Conservation (phyloP, 164 flowering plant species). For the Piper betle region DNA sequence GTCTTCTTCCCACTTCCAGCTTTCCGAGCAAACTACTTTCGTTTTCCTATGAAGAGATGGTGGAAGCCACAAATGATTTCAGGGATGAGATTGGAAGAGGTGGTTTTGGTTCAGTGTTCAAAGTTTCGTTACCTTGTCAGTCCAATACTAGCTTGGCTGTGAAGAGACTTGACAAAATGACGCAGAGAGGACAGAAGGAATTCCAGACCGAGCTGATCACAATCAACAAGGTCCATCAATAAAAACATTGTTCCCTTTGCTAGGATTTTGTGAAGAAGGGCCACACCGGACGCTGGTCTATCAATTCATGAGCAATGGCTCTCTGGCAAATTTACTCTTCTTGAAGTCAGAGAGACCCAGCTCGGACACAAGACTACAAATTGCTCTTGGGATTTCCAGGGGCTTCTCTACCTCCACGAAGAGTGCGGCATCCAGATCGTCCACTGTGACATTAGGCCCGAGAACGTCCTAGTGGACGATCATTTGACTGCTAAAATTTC, state of each 20-base stretch:
- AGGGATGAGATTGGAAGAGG: slow-evolving; percentile 14
- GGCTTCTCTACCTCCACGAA: slow-evolving; percentile 17
- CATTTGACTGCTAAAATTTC: slow-evolving; percentile 8
- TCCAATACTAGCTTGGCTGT: slow-evolving; percentile 5
- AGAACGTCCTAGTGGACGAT: slow-evolving; percentile 15
- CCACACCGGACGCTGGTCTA: slow-evolving; percentile 9
- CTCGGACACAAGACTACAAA: slow-evolving; percentile 4
- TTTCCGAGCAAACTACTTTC: neutral
- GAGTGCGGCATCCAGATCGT: slow-evolving; percentile 17
- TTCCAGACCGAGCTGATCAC: slow-evolving; percentile 5
- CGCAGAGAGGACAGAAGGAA: slow-evolving; percentile 2
- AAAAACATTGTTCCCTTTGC: neutral
- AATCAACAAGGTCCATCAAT: neutral
- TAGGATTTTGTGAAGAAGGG: slow-evolving; percentile 6
- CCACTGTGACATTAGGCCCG: slow-evolving; percentile 17
- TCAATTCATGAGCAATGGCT: slow-evolving; percentile 15
- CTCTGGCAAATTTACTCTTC: slow-evolving; percentile 10
- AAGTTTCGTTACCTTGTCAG: slow-evolving; percentile 2
- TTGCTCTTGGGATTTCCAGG: slow-evolving; percentile 13
- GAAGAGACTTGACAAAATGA: slow-evolving; percentile 8
- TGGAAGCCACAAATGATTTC: slow-evolving; percentile 13
- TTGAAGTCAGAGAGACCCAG: slow-evolving; percentile 5
- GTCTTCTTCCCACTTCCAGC: neutral
- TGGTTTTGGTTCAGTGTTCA: slow-evolving; percentile 12
- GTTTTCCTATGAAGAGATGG: slow-evolving; percentile 9